Evolutionary conservation across 441 rosid genomes (phyloP).

Genomic region (Geranium incanum): DNA sequence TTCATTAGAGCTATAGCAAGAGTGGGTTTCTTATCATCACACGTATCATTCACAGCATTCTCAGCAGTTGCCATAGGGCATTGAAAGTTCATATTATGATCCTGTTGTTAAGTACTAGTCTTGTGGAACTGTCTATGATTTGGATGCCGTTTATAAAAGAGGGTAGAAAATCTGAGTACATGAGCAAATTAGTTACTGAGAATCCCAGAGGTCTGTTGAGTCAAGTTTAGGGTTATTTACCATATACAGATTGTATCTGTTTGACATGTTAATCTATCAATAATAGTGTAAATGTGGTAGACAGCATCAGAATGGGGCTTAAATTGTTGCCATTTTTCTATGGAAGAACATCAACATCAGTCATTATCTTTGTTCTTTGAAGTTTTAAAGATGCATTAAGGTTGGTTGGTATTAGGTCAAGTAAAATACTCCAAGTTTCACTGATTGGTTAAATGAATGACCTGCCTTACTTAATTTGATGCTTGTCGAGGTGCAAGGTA

Average conservation of each 20-base stretch:
- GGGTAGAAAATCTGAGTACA: background rate
- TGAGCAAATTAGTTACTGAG: background rate
- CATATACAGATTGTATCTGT: background rate
- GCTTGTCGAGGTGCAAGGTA: background rate
- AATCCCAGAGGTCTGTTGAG: background rate
- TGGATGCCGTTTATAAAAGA: background rate
- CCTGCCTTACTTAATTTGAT: background rate
- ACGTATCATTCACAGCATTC: too few relatives aligned
- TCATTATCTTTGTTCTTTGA: background rate
- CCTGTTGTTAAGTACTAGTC: background rate
- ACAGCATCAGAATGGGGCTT: background rate
- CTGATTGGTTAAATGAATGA: background rate
- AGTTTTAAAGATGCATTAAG: background rate
- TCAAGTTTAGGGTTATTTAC: background rate
- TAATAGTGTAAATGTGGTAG: background rate
- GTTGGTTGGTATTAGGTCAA: background rate
- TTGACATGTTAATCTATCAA: background rate
- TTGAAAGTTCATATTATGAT: background rate
- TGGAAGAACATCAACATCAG: background rate
- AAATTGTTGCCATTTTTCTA: background rate
- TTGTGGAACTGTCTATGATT: background rate
- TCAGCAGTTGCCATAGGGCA: too few relatives aligned
- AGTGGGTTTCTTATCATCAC: too few relatives aligned
- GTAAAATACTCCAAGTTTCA: background rate
- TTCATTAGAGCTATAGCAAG: too few relatives aligned